Conservation (phyloP, 805 yeast species). For the Candida maris region DNA sequence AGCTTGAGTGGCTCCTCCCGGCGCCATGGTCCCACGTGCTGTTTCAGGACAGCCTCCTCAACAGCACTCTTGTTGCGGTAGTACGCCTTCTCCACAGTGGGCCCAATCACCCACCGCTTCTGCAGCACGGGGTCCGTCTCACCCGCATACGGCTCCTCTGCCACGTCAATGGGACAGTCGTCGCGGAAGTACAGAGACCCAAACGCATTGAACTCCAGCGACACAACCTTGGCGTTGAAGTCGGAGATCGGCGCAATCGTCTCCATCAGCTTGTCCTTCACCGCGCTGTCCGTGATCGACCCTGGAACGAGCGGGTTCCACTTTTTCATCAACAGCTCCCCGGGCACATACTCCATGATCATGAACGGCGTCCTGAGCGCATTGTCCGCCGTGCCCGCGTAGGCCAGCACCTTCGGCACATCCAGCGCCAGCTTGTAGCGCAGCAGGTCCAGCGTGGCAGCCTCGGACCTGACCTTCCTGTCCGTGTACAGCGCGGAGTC, state of each 20-base stretch:
- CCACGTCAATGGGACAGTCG: slow-evolving; percentile 45
- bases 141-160: slow-evolving; percentile 48
- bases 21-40: slow-evolving; percentile 76
- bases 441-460: slow-evolving; percentile 87
- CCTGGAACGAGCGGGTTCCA: slow-evolving; percentile 84
- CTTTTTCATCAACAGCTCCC: slow-evolving; percentile 77
- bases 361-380: slow-evolving; percentile 71
- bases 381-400: slow-evolving; percentile 60
- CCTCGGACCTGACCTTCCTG: slow-evolving; percentile 79
- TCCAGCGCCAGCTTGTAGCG: slow-evolving; percentile 57
- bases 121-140: slow-evolving; percentile 53
- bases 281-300: slow-evolving; percentile 44
- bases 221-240: slow-evolving; percentile 24
- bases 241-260: slow-evolving; percentile 75
- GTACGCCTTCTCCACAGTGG: slow-evolving; percentile 75
- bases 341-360: slow-evolving; percentile 74
- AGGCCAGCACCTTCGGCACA: slow-evolving; percentile 72
- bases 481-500: slow-evolving; percentile 63
- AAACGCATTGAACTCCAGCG: slow-evolving; percentile 60
- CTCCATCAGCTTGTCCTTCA: slow-evolving; percentile 46
- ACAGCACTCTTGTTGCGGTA: slow-evolving; percentile 63
- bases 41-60: slow-evolving; percentile 45
- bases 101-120: slow-evolving; percentile 86
- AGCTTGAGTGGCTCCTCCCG: slow-evolving; percentile 55
- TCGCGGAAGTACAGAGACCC: slow-evolving; percentile 82